Conservation (phyloP, 257 asterid genomes). For the Solanum medicagineum region DNA sequence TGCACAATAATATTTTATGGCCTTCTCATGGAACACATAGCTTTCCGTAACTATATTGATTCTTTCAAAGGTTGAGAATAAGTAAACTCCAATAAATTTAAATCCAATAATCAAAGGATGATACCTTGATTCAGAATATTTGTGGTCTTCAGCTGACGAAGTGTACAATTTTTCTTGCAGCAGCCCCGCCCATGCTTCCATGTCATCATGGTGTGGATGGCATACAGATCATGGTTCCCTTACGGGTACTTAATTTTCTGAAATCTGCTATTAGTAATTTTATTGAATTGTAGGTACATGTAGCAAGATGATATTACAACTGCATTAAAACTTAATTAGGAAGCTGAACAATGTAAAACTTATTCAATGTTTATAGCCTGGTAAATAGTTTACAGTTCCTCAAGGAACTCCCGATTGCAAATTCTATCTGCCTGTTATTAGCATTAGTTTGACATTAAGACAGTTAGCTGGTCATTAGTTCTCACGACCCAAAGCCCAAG, state of each 20-base stretch:
- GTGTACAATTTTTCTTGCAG: constrained; percentile 16
- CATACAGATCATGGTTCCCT: constrained; percentile 95
- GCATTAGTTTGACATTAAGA: neutral
- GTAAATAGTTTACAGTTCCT: neutral
- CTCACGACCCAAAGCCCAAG: too few relatives aligned
- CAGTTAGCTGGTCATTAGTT: neutral
- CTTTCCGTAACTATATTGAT: neutral
- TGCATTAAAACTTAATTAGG: neutral
- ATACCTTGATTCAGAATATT: neutral
- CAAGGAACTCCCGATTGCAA: neutral
- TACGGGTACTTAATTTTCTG: constrained; percentile 41
- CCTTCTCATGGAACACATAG: neutral
- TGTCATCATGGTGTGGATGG: constrained; percentile 98
- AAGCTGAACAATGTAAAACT: neutral
- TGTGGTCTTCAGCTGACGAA: neutral
- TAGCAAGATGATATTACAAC: neutral
- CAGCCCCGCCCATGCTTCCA: constrained; percentile 22
- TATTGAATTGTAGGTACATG: neutral
- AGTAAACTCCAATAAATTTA: neutral
- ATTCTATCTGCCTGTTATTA: neutral
- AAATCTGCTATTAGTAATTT: neutral
- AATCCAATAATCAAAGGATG: neutral
- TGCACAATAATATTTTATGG: neutral
- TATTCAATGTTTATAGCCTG: neutral
- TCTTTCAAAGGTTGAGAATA: neutral